Evolutionary conservation across 495 filamentous ascomycete species (phyloP).

Genomic region (Neurospora sp.): DNA sequence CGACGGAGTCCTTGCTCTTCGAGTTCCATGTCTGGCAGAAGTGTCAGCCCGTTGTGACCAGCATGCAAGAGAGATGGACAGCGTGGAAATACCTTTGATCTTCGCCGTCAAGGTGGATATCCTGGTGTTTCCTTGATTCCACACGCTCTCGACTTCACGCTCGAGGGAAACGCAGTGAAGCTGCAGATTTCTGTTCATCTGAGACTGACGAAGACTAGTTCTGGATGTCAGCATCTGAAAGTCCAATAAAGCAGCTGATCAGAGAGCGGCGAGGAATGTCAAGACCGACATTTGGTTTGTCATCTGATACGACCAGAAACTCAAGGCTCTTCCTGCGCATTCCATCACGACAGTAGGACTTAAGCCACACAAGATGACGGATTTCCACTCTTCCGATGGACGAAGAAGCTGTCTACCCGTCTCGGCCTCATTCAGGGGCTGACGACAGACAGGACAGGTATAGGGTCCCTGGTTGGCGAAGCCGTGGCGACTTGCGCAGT

Average conservation of each 20-base stretch:
- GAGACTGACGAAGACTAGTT: slow-evolving; percentile 59
- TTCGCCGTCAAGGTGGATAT: slow-evolving; percentile 57
- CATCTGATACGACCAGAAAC: slow-evolving; percentile 87
- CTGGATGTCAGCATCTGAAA: slow-evolving; percentile 2
- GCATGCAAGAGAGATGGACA: neutral
- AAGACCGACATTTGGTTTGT: slow-evolving; percentile 71
- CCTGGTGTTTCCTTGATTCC: slow-evolving; percentile 72
- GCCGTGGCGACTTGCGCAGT: slow-evolving; percentile 60
- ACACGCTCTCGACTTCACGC: slow-evolving; percentile 66
- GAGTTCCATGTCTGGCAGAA: slow-evolving; percentile 46
- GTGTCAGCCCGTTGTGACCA: neutral
- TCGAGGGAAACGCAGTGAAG: slow-evolving; percentile 33
- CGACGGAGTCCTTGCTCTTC: slow-evolving; percentile 57
- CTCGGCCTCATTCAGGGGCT: slow-evolving; percentile 57
- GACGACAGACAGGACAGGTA: slow-evolving; percentile 75
- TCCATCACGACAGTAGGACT: slow-evolving; percentile 82
- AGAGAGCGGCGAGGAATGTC: neutral
- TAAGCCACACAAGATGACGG: slow-evolving; percentile 75
- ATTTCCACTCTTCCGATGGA: slow-evolving; percentile 90
- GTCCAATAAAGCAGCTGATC: neutral
- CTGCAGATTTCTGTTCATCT: slow-evolving; percentile 8
- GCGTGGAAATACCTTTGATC: slow-evolving; percentile 14
- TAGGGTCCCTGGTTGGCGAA: slow-evolving; percentile 48
- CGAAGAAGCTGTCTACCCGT: slow-evolving; percentile 59
- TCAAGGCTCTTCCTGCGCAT: slow-evolving; percentile 71